Conservation (phyloP, 768 basidiomycete genomes). For the Leucosporidium scottii region DNA sequence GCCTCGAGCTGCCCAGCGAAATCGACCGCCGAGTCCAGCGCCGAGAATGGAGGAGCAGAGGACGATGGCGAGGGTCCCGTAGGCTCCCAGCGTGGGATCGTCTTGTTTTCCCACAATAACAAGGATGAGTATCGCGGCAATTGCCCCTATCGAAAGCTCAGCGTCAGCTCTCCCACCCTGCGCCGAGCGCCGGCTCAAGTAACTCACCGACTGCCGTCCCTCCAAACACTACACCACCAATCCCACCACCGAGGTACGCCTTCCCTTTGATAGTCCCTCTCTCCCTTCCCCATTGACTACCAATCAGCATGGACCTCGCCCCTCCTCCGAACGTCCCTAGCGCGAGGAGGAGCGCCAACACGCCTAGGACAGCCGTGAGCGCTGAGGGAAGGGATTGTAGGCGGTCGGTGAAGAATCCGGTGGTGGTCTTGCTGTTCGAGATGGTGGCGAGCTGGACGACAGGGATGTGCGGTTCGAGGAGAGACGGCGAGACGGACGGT, state of each 20-base stretch:
- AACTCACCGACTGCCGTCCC: not conserved
- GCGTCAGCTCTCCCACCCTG: not conserved
- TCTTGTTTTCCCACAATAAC: conserved; percentile 3
- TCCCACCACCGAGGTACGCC: conserved; percentile 17
- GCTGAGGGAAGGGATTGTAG: conserved; percentile 8
- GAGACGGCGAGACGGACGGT: not conserved
- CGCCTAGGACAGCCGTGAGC: conserved; percentile 10
- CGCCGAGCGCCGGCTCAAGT: not conserved
- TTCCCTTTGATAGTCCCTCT: conserved; percentile 4
- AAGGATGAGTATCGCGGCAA: conserved; percentile 3
- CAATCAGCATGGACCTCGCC: not conserved
- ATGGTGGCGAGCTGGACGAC: not conserved
- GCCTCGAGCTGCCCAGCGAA: not conserved
- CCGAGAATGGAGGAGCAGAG: conserved; percentile 3
- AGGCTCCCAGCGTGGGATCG: conserved; percentile 2
- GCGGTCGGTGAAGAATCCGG: conserved; percentile 19
- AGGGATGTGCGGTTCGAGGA: not conserved
- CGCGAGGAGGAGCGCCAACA: conserved; percentile 11
- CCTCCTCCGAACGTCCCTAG: not conserved
- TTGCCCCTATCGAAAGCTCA: not conserved
- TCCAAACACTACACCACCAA: conserved; percentile 13
- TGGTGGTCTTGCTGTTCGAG: not conserved
- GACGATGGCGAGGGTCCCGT: conserved; percentile 15
- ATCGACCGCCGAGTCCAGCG: conserved; percentile 3
- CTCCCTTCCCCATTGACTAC: not conserved